phyloP scores from a whole-genome alignment of 805 yeast species.

The Barnettozyma sp. region DNA sequence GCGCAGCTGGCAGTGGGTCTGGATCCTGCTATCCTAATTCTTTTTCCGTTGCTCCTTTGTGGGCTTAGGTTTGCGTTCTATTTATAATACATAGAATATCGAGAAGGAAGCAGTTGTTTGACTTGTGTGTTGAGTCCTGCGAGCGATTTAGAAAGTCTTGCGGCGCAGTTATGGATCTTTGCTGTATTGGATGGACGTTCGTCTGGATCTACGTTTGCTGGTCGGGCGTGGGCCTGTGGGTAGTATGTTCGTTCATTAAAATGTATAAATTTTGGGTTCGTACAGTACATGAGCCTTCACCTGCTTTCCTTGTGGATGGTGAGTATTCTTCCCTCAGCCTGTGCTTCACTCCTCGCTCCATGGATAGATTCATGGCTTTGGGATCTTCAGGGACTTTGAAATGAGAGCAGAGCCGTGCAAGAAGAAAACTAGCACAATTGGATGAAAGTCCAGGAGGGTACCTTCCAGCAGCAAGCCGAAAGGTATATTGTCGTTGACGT shows the following conservation, averaged over 20 bases:
- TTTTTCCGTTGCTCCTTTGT: too few species aligned
- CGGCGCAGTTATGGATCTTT: too few species aligned
- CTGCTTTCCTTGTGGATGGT: too few species aligned
- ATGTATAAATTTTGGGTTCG: not conserved
- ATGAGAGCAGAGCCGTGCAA: constrained; percentile 88
- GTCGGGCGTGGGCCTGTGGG: not conserved
- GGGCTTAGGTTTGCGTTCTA: too few species aligned
- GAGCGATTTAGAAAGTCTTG: too few species aligned
- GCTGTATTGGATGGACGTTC: too few species aligned
- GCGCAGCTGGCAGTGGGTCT: too few species aligned
- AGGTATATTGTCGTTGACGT: constrained; percentile 51
- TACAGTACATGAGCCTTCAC: too few species aligned
- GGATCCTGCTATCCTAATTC: too few species aligned
- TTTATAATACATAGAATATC: not conserved
- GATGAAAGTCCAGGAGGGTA: constrained; percentile 66
- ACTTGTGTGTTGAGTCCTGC: not conserved
- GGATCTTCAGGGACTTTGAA: constrained; percentile 83
- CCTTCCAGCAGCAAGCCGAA: constrained; percentile 55
- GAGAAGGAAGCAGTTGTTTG: not conserved
- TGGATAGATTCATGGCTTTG: constrained; percentile 58
- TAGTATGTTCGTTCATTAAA: constrained; percentile 1
- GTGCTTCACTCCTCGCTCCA: too few species aligned
- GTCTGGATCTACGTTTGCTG: not conserved
- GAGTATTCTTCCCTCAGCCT: too few species aligned
- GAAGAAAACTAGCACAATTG: constrained; percentile 54